Evolutionary conservation across 768 basidiomycete species (phyloP), one percentile per base, ranked within the genome.

Genomic region (Xerocomus spinulosus): DNA sequence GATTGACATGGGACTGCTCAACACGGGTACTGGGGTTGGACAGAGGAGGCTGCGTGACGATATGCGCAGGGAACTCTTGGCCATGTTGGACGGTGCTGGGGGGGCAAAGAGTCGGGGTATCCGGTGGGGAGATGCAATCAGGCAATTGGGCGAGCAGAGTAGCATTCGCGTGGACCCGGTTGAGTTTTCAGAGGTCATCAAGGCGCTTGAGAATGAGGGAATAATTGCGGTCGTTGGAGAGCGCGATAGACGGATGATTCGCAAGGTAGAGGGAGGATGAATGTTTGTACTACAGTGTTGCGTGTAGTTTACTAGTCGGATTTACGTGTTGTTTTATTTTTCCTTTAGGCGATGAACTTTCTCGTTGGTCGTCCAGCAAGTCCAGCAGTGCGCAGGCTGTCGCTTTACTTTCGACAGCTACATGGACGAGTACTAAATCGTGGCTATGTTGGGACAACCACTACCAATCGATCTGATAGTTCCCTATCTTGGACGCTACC

Each of bases 1-100:
- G 77, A 95, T 97, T 62, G 94, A 98, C 66, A 89, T 97, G 81
- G 90, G 93, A 45, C 67, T 99, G 62, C 77, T 99, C 57, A 94
- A 92, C 63, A 94, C 92, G 3, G 96, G 96, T 2, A 91, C 92
- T 3, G 92, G 90, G 2, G 75, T 81, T 43, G 87, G 92, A 21
- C 88, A 94, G 70, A 75, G 92, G 56, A 85, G 83, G 65, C 60
- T 95, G 68, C 78, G 83, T 37, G 90, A 87, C n/a, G 94, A 96
- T 67, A 84, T 98, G 78, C 81, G 87, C 57, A 82, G 78, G 59
- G 96, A 91, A 60, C 69, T 97, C 12, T 59, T 92, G 57, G 71
- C 64, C 21, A 69, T 92, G 55, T 66, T 92, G 50, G 82, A 85
- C 32, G 49, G 59, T 9, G 69, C 62, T 13, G 75, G 76, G 9